phyloP scores from a whole-genome alignment of 129 eudicot genomes.

The Kitagawia praeruptora region DNA sequence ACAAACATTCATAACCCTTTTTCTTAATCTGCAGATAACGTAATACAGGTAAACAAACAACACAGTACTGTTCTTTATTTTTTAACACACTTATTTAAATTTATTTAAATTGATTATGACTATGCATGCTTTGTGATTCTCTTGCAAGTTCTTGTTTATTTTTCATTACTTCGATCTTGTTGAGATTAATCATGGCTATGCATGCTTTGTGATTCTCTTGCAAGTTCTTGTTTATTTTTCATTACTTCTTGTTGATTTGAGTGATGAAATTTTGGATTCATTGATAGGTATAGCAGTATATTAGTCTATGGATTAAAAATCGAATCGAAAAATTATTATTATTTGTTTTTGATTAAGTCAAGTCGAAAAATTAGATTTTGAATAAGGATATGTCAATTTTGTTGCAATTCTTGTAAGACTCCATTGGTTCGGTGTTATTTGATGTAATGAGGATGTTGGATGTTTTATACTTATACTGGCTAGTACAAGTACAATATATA shows the following conservation, averaged over 20 bases:
- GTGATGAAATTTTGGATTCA: neutral
- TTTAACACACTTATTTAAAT: neutral
- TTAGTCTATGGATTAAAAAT: neutral
- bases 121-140: neutral
- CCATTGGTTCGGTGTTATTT: neutral
- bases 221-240: neutral
- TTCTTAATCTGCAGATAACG: neutral
- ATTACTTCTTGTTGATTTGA: neutral
- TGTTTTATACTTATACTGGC: neutral
- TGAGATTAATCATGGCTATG: neutral
- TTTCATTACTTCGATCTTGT: neutral
- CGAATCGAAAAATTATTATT: neutral
- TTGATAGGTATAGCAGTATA: neutral
- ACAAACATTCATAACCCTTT: neutral
- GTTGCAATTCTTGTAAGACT: neutral
- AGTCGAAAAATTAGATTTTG: too few relatives aligned
- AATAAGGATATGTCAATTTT: too few relatives aligned
- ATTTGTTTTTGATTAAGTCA: too few relatives aligned
- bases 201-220: neutral
- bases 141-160: neutral
- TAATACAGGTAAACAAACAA: neutral
- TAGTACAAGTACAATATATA: too few relatives aligned
- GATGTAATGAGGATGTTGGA: neutral
- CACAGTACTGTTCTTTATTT: neutral
- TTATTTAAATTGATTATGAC: neutral